Evolutionary conservation across 1,284 basidiomycete genomes (phyloP).

Genomic region (Earliella scabrosa): DNA sequence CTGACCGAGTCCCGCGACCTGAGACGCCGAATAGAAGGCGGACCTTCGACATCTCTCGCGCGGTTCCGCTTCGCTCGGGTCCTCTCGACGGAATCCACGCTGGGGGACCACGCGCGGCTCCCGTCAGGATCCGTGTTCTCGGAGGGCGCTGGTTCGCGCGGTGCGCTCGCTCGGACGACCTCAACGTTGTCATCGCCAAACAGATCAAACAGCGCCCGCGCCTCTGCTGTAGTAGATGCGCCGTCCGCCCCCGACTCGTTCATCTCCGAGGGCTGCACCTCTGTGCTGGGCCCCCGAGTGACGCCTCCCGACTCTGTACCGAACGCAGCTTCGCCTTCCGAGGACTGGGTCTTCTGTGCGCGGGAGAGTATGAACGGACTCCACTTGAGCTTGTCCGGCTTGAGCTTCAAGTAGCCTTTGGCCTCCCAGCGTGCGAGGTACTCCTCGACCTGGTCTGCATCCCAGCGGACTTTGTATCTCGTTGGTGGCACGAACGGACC

Average conservation of each 20-base stretch:
- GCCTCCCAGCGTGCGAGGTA: conserved; percentile 75
- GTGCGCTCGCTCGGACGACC: conserved; percentile 20
- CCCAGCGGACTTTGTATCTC: conserved; percentile 80
- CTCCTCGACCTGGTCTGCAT: conserved; percentile 67
- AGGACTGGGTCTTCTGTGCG: conserved; percentile 48
- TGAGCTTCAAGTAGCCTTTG: conserved; percentile 84
- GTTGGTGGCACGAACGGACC: conserved; percentile 70
- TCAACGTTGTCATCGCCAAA: conserved; percentile 36
- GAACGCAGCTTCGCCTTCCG: conserved; percentile 30
- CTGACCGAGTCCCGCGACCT: conserved; percentile 26
- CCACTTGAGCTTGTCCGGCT: conserved; percentile 92
- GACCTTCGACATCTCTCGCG: conserved; percentile 4
- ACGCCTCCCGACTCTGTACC: conserved; percentile 27
- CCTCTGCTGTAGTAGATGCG: conserved; percentile 10
- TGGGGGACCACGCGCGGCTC: conserved; percentile 10
- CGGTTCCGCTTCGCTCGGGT: conserved; percentile 21
- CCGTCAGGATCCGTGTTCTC: conserved; percentile 1
- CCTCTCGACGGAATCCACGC: conserved; percentile 9
- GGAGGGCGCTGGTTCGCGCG: conserved; percentile 11
- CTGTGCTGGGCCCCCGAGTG: conserved; percentile 21
- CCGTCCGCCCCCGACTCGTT: neutral
- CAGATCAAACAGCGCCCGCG: conserved; percentile 19
- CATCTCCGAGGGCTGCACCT: conserved; percentile 7
- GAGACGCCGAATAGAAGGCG: conserved; percentile 28
- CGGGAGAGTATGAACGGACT: conserved; percentile 87